phyloP scores from a whole-genome alignment of 179 eudicot species.

The Gypsophila paniculata region DNA sequence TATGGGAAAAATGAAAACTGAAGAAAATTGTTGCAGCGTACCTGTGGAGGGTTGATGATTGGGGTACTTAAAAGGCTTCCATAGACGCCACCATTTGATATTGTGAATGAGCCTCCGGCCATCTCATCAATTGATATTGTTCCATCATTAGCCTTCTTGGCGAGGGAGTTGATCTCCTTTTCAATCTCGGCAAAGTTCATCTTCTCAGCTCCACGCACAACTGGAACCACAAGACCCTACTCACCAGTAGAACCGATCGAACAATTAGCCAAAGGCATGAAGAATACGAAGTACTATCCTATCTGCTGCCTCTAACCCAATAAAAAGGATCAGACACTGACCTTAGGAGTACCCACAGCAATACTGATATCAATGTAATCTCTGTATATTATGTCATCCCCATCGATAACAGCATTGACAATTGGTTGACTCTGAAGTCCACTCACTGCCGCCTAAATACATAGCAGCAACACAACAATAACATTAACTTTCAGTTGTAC shows the following conservation, averaged over 20 bases:
- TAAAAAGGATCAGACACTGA: constrained; percentile 21
- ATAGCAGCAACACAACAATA: constrained; percentile 13
- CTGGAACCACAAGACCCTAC: constrained; percentile 98
- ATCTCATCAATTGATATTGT: constrained; percentile 92
- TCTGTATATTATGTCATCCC: constrained; percentile 94
- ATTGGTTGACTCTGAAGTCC: constrained; percentile 92
- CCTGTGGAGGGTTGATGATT: constrained; percentile 98
- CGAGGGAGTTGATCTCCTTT: constrained; percentile 76
- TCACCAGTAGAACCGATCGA: too few species aligned
- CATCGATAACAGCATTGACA: constrained; percentile 95
- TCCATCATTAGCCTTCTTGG: constrained; percentile 85
- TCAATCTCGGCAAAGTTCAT: constrained; percentile 98
- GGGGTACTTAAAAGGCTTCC: constrained; percentile 98
- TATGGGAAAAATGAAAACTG: too few species aligned
- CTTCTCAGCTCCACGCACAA: constrained; percentile 67
- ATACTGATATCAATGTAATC: constrained; percentile 93
- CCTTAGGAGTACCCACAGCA: constrained; percentile 99
- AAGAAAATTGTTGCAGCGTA: constrained; percentile 16
- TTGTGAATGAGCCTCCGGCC: constrained; percentile 97
- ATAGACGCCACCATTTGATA: constrained; percentile 98
- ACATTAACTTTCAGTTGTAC: constrained; percentile 1
- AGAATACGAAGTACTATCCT: too few species aligned
- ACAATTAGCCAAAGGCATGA: too few species aligned
- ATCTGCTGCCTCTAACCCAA: background rate
- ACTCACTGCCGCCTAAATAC: constrained; percentile 79